phyloP scores from a whole-genome alignment of 495 filamentous ascomycete species.

The Daldinia childiae region DNA sequence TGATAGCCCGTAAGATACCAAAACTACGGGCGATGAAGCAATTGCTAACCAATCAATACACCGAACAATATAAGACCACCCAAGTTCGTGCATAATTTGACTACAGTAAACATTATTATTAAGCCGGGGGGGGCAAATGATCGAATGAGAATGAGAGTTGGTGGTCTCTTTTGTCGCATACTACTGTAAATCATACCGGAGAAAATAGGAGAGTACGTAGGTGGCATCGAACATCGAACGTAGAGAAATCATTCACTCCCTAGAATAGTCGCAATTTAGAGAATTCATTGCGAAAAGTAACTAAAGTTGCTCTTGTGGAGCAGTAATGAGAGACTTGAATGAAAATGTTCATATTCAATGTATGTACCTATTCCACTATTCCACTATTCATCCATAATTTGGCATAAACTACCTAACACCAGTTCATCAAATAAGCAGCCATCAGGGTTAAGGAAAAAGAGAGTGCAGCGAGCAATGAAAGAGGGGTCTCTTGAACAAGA shows the following conservation, averaged over 20 bases:
- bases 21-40: slow-evolving; percentile 29
- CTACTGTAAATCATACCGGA: slow-evolving; percentile 36
- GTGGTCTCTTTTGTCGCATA: slow-evolving; percentile 24
- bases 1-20: slow-evolving; percentile 38
- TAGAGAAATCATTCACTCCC: slow-evolving; percentile 12
- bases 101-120: slow-evolving; percentile 35
- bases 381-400: slow-evolving; percentile 29
- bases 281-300: neutral
- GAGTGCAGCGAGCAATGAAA: slow-evolving; percentile 25
- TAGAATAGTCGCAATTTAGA: neutral
- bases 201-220: slow-evolving; percentile 19
- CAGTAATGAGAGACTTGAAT: neutral
- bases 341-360: neutral
- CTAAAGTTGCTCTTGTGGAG: neutral
- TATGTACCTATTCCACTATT: neutral
- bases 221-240: slow-evolving; percentile 31
- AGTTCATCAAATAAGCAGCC: slow-evolving; percentile 9
- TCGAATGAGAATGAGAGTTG: slow-evolving; percentile 22
- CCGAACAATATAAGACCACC: slow-evolving; percentile 12
- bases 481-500: slow-evolving; percentile 31
- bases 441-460: slow-evolving; percentile 10
- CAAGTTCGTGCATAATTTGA: slow-evolving; percentile 26
- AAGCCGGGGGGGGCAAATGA: slow-evolving; percentile 1
- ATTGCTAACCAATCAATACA: slow-evolving; percentile 32
- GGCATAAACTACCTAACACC: slow-evolving; percentile 6